Evolutionary conservation across 169 alveolate species (phyloP), one percentile per base, ranked within the genome.

Genomic region (Plasmodium falciparum): DNA sequence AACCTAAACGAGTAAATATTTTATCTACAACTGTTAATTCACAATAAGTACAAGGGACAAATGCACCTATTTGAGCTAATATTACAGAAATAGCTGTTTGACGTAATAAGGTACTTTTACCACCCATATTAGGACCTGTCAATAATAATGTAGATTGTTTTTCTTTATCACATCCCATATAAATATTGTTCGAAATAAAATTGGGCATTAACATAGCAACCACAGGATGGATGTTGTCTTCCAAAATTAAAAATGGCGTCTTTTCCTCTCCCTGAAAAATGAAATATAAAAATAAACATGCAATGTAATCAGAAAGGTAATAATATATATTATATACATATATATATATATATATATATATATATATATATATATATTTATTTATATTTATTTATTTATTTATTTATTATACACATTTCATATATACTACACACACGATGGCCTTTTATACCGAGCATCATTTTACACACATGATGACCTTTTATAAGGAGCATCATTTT

Each of bases 121-220:
- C 99, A 22, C 99, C 99, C 99, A 99, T 99, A 92, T 99, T 99
- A 29, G 99, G 99, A 0, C 99, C 99, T 9, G 99, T 99, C 56
- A 99, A 95, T 65, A 99, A 96, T 49, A 97, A 56, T 6, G 92
- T 69, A 0, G 73, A 33, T 61, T 66, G 62, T 45, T 58, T 73
- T 56, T 78, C 93, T 39, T 85, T 88, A 29, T 74, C 70, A 47
- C 92, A 80, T 24, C 88, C 83, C 73, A 97, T 83, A 45, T 59
- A 66, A 17, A 95, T 70, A 70, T 94, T 96, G 88, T 96, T 97
- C 17, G 98, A 96, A 24, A 97, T 94, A 93, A 95, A 97, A 45
- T 69, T 80, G 0, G 95, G 85, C 73, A 74, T 92, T 26, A 76
- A 91, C 6, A 88, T 80, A 1, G 97, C 96, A 33, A 94, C 92